phyloP scores from a whole-genome alignment of 768 basidiomycete species.

The Boletus tomentosulus region DNA sequence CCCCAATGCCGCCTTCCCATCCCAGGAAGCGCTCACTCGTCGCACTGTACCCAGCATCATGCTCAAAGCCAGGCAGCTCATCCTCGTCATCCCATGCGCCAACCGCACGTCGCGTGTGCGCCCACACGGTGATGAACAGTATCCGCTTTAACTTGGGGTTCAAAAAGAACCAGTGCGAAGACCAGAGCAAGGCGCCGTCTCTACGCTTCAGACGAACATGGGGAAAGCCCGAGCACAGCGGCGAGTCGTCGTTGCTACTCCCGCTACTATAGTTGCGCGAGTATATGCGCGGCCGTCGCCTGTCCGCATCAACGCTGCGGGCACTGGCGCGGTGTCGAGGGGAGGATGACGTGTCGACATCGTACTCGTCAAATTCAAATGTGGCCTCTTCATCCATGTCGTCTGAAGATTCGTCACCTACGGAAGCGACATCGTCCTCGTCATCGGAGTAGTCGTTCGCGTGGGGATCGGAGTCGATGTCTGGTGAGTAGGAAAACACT shows the following conservation, averaged over 20 bases:
- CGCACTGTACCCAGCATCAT: constrained; percentile 33
- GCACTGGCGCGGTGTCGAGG: constrained; percentile 10
- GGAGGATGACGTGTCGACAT: constrained; percentile 49
- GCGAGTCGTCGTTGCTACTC: constrained; percentile 32
- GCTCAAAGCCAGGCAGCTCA: constrained; percentile 32
- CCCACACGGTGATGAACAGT: constrained; percentile 90
- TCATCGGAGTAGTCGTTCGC: constrained; percentile 77
- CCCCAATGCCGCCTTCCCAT: constrained; percentile 75
- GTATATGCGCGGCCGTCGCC: constrained; percentile 9
- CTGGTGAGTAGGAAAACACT: constrained; percentile 91
- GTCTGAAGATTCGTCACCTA: constrained; percentile 64
- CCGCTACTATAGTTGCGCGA: constrained; percentile 33
- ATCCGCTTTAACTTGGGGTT: constrained; percentile 91
- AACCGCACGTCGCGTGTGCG: constrained; percentile 60
- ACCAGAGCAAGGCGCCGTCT: constrained; percentile 86
- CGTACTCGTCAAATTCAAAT: constrained; percentile 81
- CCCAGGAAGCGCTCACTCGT: constrained; percentile 63
- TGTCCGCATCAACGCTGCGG: constrained; percentile 1
- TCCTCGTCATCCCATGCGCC: constrained; percentile 51
- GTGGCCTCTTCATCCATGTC: constrained; percentile 71
- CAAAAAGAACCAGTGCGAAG: constrained; percentile 95
- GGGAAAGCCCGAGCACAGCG: constrained; percentile 36
- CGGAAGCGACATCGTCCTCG: constrained; percentile 67
- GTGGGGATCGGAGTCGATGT: constrained; percentile 93
- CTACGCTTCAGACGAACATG: constrained; percentile 50